Evolutionary conservation across 2,329 filamentous ascomycete species (phyloP), one percentile per base, ranked within the genome.

Genomic region (Chaetomiaceae sp.): DNA sequence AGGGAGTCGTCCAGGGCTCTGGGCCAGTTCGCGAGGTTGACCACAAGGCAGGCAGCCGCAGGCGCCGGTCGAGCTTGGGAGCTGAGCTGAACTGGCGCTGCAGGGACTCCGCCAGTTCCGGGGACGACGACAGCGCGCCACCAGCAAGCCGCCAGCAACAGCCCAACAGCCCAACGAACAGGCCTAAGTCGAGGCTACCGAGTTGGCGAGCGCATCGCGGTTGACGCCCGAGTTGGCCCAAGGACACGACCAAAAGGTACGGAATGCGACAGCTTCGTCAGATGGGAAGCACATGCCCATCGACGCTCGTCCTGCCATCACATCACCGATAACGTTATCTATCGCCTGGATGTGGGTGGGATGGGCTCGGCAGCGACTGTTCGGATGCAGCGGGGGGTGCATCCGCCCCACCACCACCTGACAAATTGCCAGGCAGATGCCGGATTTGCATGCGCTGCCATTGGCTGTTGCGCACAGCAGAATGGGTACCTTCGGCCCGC

Each of bases 31-130:
- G 15, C 22, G 20, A 33, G 49, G 45, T 48, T 48, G 50, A 45
- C 38, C 20, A 45, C 44, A 52, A 45, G 47, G 47, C 47, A 41
- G 41, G 41, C 46, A 42, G 36, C 36, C 40, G 36, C 35, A 29
- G 36, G 32, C 37, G 19, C 42, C 22, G 9, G 22, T 9, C 22
- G 29, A 36, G 35, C 26, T 45, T 47, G 45, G 37, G 29, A 36
- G 35, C 26, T 45, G 50, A 48, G 37, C 26, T 45, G 50, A 48
- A 32, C 43, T 38, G 38, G 47, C 22, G 26, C 34, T 42, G 27
- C 38, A 41, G 34, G 38, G 37, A 37, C 29, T 32, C 38, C 48
- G 48, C 32, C 42, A 39, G 22, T 46, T 40, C 43, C 48, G 42
- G 26, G 18, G 18, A 3, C 20, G 19, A 11, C 6, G n/a, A 7